Evolutionary conservation across 805 yeast species (phyloP).

Genomic region (Starmerella potacharoeniae): DNA sequence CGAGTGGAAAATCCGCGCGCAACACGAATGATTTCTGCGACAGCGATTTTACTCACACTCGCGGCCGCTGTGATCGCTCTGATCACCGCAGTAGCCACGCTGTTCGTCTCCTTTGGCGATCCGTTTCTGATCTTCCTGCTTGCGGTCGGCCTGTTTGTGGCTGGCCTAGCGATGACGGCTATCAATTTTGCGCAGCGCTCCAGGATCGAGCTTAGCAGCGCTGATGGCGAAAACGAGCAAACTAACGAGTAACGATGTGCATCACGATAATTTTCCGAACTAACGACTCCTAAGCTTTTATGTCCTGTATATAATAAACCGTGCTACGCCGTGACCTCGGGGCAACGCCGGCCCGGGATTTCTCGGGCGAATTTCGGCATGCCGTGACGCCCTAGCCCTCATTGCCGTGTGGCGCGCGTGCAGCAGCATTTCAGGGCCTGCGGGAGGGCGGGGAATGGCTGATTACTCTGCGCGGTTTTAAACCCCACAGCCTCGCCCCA

Average conservation of each 20-base stretch:
- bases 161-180: constrained; percentile 2
- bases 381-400: neutral
- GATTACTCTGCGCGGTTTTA: neutral
- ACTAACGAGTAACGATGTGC: neutral
- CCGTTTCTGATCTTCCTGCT: constrained; percentile 6
- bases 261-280: neutral
- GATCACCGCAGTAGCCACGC: neutral
- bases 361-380: neutral
- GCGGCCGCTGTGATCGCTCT: neutral
- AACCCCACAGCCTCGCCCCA: neutral
- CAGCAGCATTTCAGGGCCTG: neutral
- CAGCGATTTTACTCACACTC: neutral
- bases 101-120: constrained; percentile 3
- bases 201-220: neutral
- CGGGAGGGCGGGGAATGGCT: neutral
- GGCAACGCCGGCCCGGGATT: neutral
- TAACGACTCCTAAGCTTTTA: neutral
- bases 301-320: neutral
- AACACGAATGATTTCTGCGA: neutral
- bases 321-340: neutral
- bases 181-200: neutral
- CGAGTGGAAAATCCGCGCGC: neutral
- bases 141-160: constrained; percentile 10
- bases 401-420: neutral
- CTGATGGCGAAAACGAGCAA: neutral